Conservation (phyloP, 1,284 basidiomycete genomes). For the Papiliotrema terrestris region DNA sequence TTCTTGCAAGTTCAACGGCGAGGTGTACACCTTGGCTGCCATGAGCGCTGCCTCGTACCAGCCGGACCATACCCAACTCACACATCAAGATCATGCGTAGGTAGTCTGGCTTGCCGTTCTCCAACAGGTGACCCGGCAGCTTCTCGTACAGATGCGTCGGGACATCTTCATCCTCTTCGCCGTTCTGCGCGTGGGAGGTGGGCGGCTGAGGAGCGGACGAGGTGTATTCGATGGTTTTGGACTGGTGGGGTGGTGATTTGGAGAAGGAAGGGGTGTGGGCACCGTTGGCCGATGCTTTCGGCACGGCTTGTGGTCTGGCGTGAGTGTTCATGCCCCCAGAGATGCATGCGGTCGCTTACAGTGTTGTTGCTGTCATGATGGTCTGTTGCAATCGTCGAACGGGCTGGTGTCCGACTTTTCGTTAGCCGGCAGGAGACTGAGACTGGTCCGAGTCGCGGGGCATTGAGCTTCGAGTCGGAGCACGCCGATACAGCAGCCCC, state of each 20-base stretch:
- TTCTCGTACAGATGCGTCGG: constrained; percentile 46
- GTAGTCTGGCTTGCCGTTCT: constrained; percentile 68
- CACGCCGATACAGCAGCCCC: no score
- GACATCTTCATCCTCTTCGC: constrained; percentile 34
- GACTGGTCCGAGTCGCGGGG: no score
- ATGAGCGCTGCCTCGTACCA: background rate
- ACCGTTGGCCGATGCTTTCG: background rate
- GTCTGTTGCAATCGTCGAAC: background rate
- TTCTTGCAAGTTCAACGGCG: constrained; percentile 68
- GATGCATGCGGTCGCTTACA: background rate
- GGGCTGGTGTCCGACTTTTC: no score
- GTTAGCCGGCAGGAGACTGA: no score
- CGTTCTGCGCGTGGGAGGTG: constrained; percentile 30
- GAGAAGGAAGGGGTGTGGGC: background rate
- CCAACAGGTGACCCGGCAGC: constrained; percentile 43
- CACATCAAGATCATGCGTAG: constrained; percentile 83
- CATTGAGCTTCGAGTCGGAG: no score
- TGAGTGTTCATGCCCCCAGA: background rate
- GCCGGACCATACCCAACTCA: constrained; percentile 19
- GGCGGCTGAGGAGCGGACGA: constrained; percentile 44
- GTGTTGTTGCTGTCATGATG: background rate
- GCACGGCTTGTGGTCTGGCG: background rate
- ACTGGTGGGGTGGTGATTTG: constrained; percentile 7
- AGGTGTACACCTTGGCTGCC: constrained; percentile 79
- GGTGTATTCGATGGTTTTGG: constrained; percentile 45